Evolutionary conservation across 306 rosid species (phyloP), one percentile per base, ranked within the genome.

Genomic region (Macrotyloma uniflorum): DNA sequence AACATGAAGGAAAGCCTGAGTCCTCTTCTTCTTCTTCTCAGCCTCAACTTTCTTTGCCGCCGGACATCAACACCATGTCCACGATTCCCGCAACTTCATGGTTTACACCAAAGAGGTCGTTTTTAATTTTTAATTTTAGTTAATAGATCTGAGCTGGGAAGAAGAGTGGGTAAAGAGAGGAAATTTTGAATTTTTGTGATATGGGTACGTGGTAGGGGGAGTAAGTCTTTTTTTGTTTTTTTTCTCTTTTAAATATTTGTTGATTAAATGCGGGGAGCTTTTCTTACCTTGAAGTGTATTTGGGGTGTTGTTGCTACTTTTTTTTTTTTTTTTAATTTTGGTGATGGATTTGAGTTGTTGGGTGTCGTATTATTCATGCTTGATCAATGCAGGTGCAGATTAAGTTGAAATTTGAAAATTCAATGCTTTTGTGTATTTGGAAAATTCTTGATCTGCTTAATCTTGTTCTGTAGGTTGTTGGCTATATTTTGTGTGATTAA

Each of bases 91-190:
- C 82, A 54, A 87, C 92, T 79, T 91, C 97, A 71, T 93, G 96
- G 92, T 90, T 93, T 83, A 88, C 97, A 12, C 97, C 98, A 6
- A 91, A 87, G 78, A 83, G 93, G 98, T 93, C 22, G 51, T 71
- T 4, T 20, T 2, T 10, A 12, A 40, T 1, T 65, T 55, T 22
- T 42, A 11, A 3, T 30, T 50, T 43, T 69, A 15, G n/a, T 38
- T 49, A 63, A 16, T 74, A 14, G 83, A 72, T 80, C 79, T 38
- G 58, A 58, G 78, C 67, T 19, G 26, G 47, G 20, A 58, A 61
- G 85, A 69, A 2, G 8, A 57, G 40, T 54, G 63, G 42, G 18
- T 19, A 54, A 62, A 26, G 16, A 19, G 54, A 58, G 20, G 19
- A 58, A 77, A 63, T 26, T 65, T 79, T 79, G 47, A 49, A 24